Evolutionary conservation across 2,329 filamentous ascomycete genomes (phyloP).

Genomic region (Colletotrichum paranaense): DNA sequence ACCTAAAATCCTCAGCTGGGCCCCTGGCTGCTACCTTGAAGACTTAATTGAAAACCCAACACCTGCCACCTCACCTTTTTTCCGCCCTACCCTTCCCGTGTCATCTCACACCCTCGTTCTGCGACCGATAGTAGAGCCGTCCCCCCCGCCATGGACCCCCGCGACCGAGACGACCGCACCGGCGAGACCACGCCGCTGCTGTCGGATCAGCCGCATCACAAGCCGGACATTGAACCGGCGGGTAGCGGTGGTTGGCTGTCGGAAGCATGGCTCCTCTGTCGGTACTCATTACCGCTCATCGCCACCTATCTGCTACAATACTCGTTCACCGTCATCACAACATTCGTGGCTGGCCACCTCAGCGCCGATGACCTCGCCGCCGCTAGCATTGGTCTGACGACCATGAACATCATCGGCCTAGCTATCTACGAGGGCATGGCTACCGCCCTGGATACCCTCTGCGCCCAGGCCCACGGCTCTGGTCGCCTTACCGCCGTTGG

Average conservation of each 20-base stretch:
- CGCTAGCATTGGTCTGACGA: constrained; percentile 62
- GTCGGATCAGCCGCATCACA: constrained; percentile 25
- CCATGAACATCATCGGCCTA: constrained; percentile 64
- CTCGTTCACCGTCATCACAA: constrained; percentile 61
- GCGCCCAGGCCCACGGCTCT: constrained; percentile 62
- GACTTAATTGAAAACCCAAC: neutral
- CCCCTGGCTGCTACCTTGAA: neutral
- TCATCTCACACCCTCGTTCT: neutral
- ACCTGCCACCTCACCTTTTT: neutral
- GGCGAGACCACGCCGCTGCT: constrained; percentile 30
- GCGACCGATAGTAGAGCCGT: neutral
- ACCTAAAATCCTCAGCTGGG: neutral
- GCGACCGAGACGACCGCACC: constrained; percentile 17
- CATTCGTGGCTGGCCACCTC: constrained; percentile 63
- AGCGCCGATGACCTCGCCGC: constrained; percentile 64
- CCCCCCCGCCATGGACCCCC: constrained; percentile 20
- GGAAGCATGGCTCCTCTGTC: constrained; percentile 31
- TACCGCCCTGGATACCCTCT: constrained; percentile 62
- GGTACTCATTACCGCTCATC: constrained; percentile 60
- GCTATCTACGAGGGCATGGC: constrained; percentile 63
- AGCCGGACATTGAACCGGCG: constrained; percentile 23
- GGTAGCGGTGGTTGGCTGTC: constrained; percentile 13
- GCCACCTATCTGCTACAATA: constrained; percentile 64
- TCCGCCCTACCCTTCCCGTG: neutral
- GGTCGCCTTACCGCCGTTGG: constrained; percentile 60